Evolutionary conservation across 2,329 filamentous ascomycete species (phyloP).

Genomic region (Escovopsis sp.): DNA sequence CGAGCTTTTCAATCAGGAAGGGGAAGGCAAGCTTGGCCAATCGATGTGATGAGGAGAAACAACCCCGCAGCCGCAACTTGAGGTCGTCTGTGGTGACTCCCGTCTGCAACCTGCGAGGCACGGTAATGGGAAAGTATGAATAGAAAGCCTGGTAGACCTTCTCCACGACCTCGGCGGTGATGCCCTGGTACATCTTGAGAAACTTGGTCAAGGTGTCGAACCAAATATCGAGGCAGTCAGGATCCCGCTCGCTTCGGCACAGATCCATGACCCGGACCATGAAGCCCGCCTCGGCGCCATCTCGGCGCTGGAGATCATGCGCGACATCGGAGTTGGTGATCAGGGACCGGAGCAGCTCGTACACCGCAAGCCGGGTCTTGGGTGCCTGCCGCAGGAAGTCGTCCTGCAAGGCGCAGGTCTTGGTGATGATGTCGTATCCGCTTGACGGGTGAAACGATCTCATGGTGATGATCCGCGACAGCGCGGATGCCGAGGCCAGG

Average conservation of each 20-base stretch:
- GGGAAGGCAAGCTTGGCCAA: constrained; percentile 33
- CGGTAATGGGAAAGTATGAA: constrained; percentile 45
- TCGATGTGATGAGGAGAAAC: constrained; percentile 36
- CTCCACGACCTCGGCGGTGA: constrained; percentile 30
- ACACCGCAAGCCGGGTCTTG: constrained; percentile 36
- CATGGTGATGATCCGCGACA: constrained; percentile 35
- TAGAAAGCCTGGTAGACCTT: constrained; percentile 42
- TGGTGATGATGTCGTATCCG: constrained; percentile 33
- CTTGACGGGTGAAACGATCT: constrained; percentile 34
- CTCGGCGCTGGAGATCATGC: constrained; percentile 28
- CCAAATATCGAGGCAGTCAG: constrained; percentile 41
- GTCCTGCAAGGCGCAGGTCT: constrained; percentile 36
- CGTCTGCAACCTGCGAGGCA: constrained; percentile 34
- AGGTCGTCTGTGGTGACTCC: constrained; percentile 41
- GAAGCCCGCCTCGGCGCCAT: constrained; percentile 30
- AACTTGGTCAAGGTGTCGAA: constrained; percentile 35
- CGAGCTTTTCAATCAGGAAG: constrained; percentile 41
- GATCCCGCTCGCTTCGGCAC: constrained; percentile 41
- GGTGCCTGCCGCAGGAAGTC: constrained; percentile 40
- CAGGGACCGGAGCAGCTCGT: constrained; percentile 31
- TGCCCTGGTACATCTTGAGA: constrained; percentile 26
- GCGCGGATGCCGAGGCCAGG: constrained; percentile 35
- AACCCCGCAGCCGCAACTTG: constrained; percentile 36
- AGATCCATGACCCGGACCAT: constrained; percentile 34
- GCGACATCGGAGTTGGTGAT: constrained; percentile 27